These are phyloP conservation scores for Rhododendron ovatum DNA, from an alignment of 148 eudicot genomes.

Conservation along the genomic window DNA sequence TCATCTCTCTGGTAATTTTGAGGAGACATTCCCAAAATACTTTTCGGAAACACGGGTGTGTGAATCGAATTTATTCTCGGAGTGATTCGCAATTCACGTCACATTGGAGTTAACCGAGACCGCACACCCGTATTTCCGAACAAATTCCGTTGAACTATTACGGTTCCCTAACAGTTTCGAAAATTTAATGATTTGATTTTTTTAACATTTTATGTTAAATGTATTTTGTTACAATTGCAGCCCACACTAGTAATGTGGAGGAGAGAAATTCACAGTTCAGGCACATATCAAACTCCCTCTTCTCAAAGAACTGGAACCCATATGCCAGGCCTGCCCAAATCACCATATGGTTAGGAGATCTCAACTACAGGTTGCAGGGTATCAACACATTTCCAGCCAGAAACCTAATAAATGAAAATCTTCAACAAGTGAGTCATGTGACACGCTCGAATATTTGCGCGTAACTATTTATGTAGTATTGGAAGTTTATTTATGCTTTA, in stretches of 20 bases:
- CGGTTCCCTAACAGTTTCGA: background rate
- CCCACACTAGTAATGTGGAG: constrained; percentile 46
- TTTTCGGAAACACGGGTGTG: too few relatives aligned
- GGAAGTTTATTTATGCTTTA: background rate
- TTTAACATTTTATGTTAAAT: background rate
- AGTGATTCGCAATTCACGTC: background rate
- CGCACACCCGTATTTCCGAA: background rate
- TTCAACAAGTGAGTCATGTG: constrained; percentile 27
- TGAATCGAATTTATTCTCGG: background rate
- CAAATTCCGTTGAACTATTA: background rate
- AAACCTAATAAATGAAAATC: constrained; percentile 34
- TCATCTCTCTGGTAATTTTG: constrained; percentile 43
- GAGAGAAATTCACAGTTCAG: constrained; percentile 41
- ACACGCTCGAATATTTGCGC: background rate
- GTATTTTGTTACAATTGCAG: constrained; percentile 15
- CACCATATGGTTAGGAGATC: constrained; percentile 50
- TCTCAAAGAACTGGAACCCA: constrained; percentile 35
- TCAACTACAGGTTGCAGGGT: constrained; percentile 46
- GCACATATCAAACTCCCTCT: constrained; percentile 32
- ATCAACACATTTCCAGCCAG: constrained; percentile 46
- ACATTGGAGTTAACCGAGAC: background rate
- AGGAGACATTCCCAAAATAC: too few relatives aligned
- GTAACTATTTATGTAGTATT: background rate
- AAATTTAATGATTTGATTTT: background rate
- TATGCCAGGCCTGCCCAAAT: constrained; percentile 31